A percentile compares a stretch with the other conserved stretches of the same genome.
phyloP scores from a whole-genome alignment of 176 grass and related monocot species.

The Saccharum officinarum region DNA sequence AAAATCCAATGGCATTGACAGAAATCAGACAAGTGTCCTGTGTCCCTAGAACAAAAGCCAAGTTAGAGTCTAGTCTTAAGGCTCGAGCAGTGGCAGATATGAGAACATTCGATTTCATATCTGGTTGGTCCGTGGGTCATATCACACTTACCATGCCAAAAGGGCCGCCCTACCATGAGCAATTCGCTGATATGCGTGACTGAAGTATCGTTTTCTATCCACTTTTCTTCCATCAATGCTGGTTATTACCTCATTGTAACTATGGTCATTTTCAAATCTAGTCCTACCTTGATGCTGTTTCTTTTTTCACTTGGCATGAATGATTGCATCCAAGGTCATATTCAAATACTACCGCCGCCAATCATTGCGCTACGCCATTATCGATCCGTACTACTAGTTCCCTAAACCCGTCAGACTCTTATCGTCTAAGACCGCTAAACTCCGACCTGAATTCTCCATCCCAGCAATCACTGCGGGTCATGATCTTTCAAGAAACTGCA shows the following conservation, averaged over 20 bases:
- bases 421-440: background rate
- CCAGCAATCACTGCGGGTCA: background rate
- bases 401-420: constrained; percentile 6
- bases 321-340: constrained; percentile 32
- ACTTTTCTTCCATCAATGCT: constrained; percentile 18
- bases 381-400: constrained; percentile 24
- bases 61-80: background rate
- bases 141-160: background rate
- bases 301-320: background rate
- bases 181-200: background rate
- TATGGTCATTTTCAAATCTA: constrained; percentile 24
- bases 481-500: background rate
- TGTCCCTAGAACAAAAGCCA: background rate
- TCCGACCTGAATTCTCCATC: constrained; percentile 28
- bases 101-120: background rate
- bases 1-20: background rate
- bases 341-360: background rate
- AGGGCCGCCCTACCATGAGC: background rate
- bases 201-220: constrained; percentile 17
- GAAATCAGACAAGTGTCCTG: background rate
- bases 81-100: background rate
- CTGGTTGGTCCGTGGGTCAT: background rate
- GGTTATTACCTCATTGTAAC: background rate
- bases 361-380: background rate
- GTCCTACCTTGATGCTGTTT: background rate